Evolutionary conservation across 75 land plant species (phyloP).

Genomic region (Pseudotsuga menziesii): DNA sequence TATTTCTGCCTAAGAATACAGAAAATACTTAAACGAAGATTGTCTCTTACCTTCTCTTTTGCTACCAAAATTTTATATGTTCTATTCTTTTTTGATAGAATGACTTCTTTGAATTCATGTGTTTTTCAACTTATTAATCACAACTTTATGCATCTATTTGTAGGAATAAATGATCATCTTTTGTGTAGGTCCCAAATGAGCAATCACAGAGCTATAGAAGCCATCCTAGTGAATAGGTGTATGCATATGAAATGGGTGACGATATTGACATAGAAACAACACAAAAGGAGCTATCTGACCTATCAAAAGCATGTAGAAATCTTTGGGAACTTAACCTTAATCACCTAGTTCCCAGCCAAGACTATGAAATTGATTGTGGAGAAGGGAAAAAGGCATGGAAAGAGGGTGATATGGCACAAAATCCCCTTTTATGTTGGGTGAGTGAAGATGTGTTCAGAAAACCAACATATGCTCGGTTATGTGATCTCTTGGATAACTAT

Average conservation of each 20-base stretch:
- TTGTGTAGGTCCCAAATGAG: constrained; percentile 30
- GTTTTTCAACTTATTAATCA: neutral
- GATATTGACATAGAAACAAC: constrained; percentile 49
- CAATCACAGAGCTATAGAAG: constrained; percentile 51
- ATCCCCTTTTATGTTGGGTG: constrained; percentile 59
- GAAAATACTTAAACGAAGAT: neutral
- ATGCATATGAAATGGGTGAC: constrained; percentile 38
- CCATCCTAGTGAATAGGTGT: constrained; percentile 60
- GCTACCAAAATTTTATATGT: neutral
- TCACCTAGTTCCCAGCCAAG: constrained; percentile 80
- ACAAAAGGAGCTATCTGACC: constrained; percentile 61
- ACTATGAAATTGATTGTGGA: constrained; percentile 90
- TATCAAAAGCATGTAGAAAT: constrained; percentile 68
- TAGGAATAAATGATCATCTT: neutral
- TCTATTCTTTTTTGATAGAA: neutral
- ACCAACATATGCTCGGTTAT: constrained; percentile 84
- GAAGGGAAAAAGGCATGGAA: constrained; percentile 84
- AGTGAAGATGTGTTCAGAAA: constrained; percentile 52
- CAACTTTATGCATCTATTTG: neutral
- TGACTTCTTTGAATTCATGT: neutral
- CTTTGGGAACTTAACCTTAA: constrained; percentile 95
- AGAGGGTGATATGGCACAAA: constrained; percentile 70
- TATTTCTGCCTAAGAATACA: neutral
- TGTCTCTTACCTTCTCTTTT: neutral
- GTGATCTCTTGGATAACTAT: constrained; percentile 84